A percentile compares a stretch with the other conserved stretches of the same genome.
Conservation (phyloP, 768 basidiomycete species). For the Pleurotus cornucopiae region DNA sequence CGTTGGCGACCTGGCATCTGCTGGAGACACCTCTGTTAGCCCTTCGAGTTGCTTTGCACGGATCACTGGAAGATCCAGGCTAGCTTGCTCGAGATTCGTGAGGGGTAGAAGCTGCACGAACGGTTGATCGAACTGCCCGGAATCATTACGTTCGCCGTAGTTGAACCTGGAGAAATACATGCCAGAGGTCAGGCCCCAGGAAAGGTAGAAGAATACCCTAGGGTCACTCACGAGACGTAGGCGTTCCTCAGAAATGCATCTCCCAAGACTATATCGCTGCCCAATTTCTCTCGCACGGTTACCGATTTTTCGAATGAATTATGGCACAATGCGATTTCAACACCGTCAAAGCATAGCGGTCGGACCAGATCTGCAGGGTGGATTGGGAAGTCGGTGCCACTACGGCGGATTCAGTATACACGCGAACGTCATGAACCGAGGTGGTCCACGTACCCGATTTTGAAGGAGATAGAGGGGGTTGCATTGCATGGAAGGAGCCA, state of each 20-base stretch:
- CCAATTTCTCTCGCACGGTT: slow-evolving; percentile 34
- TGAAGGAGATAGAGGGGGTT: slow-evolving; percentile 62
- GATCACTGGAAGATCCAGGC: neutral
- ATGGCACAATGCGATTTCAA: slow-evolving; percentile 28
- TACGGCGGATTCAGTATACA: neutral
- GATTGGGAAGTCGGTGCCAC: slow-evolving; percentile 50
- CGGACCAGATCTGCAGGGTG: slow-evolving; percentile 56
- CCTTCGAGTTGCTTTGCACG: neutral
- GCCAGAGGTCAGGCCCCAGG: neutral
- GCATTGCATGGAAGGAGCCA: slow-evolving; percentile 65
- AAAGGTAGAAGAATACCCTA: neutral
- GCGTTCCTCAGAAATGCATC: slow-evolving; percentile 60
- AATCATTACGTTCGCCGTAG: slow-evolving; percentile 58
- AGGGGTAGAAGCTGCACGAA: slow-evolving; percentile 61
- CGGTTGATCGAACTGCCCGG: slow-evolving; percentile 36
- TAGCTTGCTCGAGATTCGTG: slow-evolving; percentile 30
- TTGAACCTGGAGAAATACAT: slow-evolving; percentile 50
- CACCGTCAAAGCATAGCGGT: slow-evolving; percentile 12
- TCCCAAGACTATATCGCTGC: slow-evolving; percentile 62
- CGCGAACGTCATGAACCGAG: neutral
- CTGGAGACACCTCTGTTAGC: neutral
- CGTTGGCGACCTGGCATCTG: neutral
- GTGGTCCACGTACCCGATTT: slow-evolving; percentile 42
- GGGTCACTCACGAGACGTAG: slow-evolving; percentile 10
- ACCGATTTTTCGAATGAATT: slow-evolving; percentile 23